Evolutionary conservation across 805 yeast genomes (phyloP).

Genomic region (Jamesozyma jinghongensis): DNA sequence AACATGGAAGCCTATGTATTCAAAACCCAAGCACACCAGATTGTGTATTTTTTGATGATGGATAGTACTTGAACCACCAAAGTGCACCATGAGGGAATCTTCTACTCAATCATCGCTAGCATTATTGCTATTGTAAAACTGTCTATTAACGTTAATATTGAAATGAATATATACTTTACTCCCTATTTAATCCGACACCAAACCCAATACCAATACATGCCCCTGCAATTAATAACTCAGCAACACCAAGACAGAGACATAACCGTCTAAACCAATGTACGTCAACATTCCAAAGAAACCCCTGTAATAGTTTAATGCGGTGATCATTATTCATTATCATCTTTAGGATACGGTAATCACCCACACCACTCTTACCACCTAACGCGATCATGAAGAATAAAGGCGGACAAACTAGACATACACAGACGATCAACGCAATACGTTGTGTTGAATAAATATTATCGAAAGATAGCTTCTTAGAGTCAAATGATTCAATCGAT

Average conservation of each 20-base stretch:
- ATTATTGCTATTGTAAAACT: no score
- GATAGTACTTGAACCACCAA: no score
- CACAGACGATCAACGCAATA: conserved; percentile 10
- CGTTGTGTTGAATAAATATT: conserved; percentile 21
- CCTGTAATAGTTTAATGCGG: conserved; percentile 20
- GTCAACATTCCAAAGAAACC: conserved; percentile 27
- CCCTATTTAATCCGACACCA: not conserved
- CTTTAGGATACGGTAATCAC: conserved; percentile 21
- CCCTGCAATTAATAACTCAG: conserved; percentile 21
- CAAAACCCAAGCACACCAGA: no score
- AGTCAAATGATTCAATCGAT: conserved; percentile 20
- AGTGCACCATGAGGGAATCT: no score
- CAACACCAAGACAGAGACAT: conserved; percentile 29
- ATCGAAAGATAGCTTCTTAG: conserved; percentile 10
- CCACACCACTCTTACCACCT: conserved; percentile 14
- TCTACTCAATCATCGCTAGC: no score
- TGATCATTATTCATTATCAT: conserved; percentile 20
- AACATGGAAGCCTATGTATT: no score
- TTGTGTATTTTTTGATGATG: no score
- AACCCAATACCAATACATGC: conserved; percentile 35
- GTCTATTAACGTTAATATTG: no score
- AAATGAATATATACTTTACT: conserved; percentile 6
- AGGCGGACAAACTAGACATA: conserved; percentile 22
- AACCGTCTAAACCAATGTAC: conserved; percentile 22
- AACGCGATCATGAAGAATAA: conserved; percentile 24